A percentile compares a stretch with the other conserved stretches of the same genome.
phyloP scores from a whole-genome alignment of 495 filamentous ascomycete species.

The Hypoxylon crocopeplum region DNA sequence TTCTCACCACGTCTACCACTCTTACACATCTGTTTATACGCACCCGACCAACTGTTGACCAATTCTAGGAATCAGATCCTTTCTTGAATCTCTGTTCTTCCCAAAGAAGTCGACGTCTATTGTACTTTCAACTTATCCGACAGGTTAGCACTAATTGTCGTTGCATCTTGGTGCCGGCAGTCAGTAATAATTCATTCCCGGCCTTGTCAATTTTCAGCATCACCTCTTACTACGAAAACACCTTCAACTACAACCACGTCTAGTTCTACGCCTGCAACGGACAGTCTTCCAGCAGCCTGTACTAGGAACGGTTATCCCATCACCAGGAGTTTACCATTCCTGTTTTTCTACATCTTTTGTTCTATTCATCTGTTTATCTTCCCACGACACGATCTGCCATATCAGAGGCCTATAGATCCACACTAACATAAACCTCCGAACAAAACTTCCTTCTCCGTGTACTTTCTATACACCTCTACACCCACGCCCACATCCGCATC shows the following conservation, averaged over 20 bases:
- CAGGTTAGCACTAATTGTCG: no score
- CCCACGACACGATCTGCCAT: background rate
- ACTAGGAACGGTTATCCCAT: no score
- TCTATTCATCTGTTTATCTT: background rate
- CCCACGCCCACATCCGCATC: background rate
- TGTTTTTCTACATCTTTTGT: background rate
- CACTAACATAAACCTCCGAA: constrained; percentile 45
- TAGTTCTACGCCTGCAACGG: background rate
- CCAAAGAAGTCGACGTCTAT: background rate
- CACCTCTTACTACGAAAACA: constrained; percentile 6
- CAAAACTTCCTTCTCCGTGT: constrained; percentile 34
- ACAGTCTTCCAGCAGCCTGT: background rate
- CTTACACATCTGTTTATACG: background rate
- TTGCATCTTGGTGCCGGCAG: constrained; percentile 2
- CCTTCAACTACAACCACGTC: background rate
- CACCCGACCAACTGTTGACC: no score
- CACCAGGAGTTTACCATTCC: no score
- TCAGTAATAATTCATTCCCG: background rate
- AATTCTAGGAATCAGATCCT: no score
- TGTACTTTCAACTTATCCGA: no score
- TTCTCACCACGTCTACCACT: constrained; percentile 25
- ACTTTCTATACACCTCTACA: constrained; percentile 16
- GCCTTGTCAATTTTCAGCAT: constrained; percentile 14
- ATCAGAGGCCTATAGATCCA: constrained; percentile 25
- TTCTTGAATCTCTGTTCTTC: no score